Base-by-base conservation (phyloP, 148 eudicot genomes). In the Fagopyrum esculentum region DNA sequence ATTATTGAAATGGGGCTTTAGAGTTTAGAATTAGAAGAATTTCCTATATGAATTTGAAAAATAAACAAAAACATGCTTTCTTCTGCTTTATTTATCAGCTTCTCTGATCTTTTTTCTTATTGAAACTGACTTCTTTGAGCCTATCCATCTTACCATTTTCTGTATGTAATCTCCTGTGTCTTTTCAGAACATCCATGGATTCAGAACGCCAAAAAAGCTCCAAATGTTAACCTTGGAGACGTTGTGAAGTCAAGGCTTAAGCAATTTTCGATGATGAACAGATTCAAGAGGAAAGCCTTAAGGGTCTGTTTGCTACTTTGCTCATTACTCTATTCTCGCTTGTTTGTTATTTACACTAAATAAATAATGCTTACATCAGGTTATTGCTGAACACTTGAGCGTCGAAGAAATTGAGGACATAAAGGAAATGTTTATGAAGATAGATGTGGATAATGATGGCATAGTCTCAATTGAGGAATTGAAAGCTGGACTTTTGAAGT, bases 251-350 rank as follows among this genome's bases (percentile, higher is more conserved):
- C 98, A 70, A 89, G 98, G 78, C 90, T 93, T 22, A 90, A 93
- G 84, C 98, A 93, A 78, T 90, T 93, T 83, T 89, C 96, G 46
- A 76, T 93, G 87, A 93, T 93, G 98, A 93, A 93, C 81, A 87
- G 93, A 82, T 90, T 93, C 85, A 93, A 93, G 88, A 87, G 96
- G 77, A 93, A 90, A 81, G 96, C 98, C 77, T 75, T 93, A 76
- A 86, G 93, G 96, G 98, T 93, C 57, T 75, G 78, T 59, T 11
- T 81, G 9, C 56, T 76, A 66, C 17, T 66, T 40, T 40, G 2
- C 71, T 43, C 46, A 35, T 66, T 43, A 66, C 71, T 78, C 26
- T 48, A 45, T 77, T 50, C 71, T 66, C 47, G 45, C 12, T 49
- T 49, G 45, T 66, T 43, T 66, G 71, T 15, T 66, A 66, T 9